Base-by-base conservation (phyloP, 2,329 filamentous ascomycete species). In the Colletotrichum falcatum region DNA sequence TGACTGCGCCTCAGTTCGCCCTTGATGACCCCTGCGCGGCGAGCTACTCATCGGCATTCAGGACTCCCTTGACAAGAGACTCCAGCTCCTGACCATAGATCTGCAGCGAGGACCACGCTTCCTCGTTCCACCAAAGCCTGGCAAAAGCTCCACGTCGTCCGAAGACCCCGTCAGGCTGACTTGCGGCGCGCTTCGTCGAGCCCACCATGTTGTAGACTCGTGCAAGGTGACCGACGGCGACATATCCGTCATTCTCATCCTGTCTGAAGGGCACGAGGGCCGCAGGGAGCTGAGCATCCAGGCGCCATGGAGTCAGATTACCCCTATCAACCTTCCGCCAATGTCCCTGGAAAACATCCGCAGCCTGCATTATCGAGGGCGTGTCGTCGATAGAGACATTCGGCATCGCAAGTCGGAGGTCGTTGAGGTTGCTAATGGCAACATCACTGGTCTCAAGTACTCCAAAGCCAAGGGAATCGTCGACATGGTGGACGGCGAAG, bases 251-350 rank as follows among this genome's bases (percentile, higher is more conserved):
- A 91, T 95, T 61, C 81, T 94, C 3, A 89, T 93, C 33, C 81
- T 95, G 18, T 92, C 90, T 3, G 88, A 91, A 74, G 88, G 89
- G 30, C 85, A 86, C 61, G 84, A 89, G 73, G 91, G 91, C 1
- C 86, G 87, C 37, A 87, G 89, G 56, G 89, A 92, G 75, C 80
- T 95, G 20, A 93, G 90, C 73, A 82, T 93, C 12, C 92, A 94
- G 78, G 91, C 91, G 7, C 92, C 92, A 0, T 95, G 92, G 92
- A 90, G 91, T 67, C 87, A 87, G 62, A 84, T 92, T 16, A 89
- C 90, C n/a, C 89, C 89, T 53, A 81, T 94, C n/a, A 83, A 86
- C 0, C 80, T 94, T 2, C 90, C 92, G 2, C 74, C 85, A 35
- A 81, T 94, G 26, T 85, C 86, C 70, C 78, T 89, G 28, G 86